Evolutionary conservation across 257 asterid genomes (phyloP).

Genomic region (Scutellaria galericulata): DNA sequence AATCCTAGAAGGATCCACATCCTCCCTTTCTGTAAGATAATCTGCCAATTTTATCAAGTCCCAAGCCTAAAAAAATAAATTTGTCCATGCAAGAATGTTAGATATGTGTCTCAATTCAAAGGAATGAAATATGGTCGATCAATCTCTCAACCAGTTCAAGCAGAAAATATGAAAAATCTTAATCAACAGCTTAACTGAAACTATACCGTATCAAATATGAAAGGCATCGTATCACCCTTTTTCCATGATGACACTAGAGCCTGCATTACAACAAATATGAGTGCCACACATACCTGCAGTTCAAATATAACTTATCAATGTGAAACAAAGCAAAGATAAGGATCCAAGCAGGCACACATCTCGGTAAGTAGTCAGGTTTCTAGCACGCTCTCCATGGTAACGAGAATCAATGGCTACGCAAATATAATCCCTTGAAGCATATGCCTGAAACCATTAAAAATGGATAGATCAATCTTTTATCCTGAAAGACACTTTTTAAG

Average conservation of each 20-base stretch:
- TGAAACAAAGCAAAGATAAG: constrained; percentile 25
- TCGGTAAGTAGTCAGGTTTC: constrained; percentile 71
- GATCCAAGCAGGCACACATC: constrained; percentile 56
- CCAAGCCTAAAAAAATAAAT: constrained; percentile 64
- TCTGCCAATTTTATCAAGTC: constrained; percentile 86
- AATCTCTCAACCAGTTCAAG: constrained; percentile 10
- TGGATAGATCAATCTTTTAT: constrained; percentile 19
- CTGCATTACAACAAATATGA: constrained; percentile 48
- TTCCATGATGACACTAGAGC: constrained; percentile 89
- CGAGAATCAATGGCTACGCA: constrained; percentile 94
- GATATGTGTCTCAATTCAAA: background rate
- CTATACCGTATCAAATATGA: constrained; percentile 82
- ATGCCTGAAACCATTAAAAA: constrained; percentile 60
- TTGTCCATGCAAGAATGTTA: constrained; percentile 10
- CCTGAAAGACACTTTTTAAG: constrained; percentile 2
- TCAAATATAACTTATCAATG: constrained; percentile 13
- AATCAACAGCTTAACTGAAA: constrained; percentile 9
- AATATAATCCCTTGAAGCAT: constrained; percentile 88
- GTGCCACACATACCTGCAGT: background rate
- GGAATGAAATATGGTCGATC: background rate
- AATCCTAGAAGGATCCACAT: constrained; percentile 71
- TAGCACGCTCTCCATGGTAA: constrained; percentile 95
- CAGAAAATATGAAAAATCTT: constrained; percentile 11
- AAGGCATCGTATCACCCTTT: constrained; percentile 89
- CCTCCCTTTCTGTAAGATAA: constrained; percentile 76